Evolutionary conservation across 148 eudicot genomes (phyloP).

Genomic region (Rhododendron henanense): DNA sequence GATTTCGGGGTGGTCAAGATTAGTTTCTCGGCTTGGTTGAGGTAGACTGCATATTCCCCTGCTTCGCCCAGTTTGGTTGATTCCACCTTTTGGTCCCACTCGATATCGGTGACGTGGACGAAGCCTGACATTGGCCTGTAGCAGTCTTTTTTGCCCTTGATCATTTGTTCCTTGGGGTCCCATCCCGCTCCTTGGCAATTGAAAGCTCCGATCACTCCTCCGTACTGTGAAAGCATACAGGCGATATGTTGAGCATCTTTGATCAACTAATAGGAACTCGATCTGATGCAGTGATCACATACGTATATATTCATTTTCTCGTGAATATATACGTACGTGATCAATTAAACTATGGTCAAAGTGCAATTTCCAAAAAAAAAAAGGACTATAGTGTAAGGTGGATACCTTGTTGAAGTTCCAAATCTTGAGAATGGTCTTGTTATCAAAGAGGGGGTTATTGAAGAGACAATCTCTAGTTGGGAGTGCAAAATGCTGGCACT

Average conservation of each 20-base stretch:
- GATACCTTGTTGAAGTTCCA: conserved; percentile 63
- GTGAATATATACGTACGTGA: too few relatives aligned
- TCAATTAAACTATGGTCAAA: background rate
- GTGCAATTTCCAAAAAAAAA: background rate
- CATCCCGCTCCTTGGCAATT: conserved; percentile 78
- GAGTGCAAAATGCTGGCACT: conserved; percentile 51
- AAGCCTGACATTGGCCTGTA: conserved; percentile 45
- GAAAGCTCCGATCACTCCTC: conserved; percentile 63
- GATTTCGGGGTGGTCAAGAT: conserved; percentile 18
- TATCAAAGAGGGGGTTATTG: conserved; percentile 56
- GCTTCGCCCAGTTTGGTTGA: conserved; percentile 26
- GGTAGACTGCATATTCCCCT: conserved; percentile 55
- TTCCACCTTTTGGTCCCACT: conserved; percentile 51
- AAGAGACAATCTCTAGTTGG: conserved; percentile 67
- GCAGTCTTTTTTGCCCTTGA: conserved; percentile 51
- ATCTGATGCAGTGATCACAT: too few relatives aligned
- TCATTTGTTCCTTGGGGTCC: conserved; percentile 50
- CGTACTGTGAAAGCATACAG: conserved; percentile 26
- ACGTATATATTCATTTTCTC: too few relatives aligned
- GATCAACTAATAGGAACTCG: too few relatives aligned
- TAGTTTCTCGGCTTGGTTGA: conserved; percentile 37
- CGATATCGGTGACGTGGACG: conserved; percentile 47
- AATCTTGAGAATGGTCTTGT: conserved; percentile 47
- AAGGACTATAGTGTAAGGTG: background rate
- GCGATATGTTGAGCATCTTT: background rate